These are phyloP conservation scores for Lizonia empirigonia DNA, from an alignment of 2,329 filamentous ascomycete genomes.

Conservation along the genomic window DNA sequence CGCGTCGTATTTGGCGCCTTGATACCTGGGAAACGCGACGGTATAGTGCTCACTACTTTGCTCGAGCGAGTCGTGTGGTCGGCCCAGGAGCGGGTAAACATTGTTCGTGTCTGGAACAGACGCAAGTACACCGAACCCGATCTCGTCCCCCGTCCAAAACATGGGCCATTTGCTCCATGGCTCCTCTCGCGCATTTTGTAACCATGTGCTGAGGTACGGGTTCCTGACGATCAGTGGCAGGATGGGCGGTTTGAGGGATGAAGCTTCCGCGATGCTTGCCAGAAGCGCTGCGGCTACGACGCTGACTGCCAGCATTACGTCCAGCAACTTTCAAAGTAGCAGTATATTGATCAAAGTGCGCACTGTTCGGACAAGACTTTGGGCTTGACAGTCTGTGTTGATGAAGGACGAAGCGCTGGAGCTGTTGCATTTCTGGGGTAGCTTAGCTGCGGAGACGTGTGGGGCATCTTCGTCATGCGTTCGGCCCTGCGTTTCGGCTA, in stretches of 20 bases:
- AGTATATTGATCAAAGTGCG: background rate
- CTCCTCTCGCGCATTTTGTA: slow-evolving; percentile 69
- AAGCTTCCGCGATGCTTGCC: slow-evolving; percentile 54
- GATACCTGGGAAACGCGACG: slow-evolving; percentile 63
- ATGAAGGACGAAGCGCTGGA: background rate
- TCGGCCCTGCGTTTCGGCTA: slow-evolving; percentile 8
- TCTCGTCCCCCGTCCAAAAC: slow-evolving; percentile 75
- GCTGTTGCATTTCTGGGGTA: slow-evolving; percentile 12
- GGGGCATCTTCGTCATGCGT: slow-evolving; percentile 13
- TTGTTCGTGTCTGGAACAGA: slow-evolving; percentile 63
- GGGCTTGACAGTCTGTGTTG: background rate
- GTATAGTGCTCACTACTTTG: slow-evolving; percentile 56
- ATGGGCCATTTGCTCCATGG: slow-evolving; percentile 89
- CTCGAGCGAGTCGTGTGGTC: slow-evolving; percentile 67
- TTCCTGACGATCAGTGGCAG: slow-evolving; percentile 58
- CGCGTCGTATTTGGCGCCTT: slow-evolving; percentile 69
- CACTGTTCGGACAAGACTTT: background rate
- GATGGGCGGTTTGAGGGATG: slow-evolving; percentile 60
- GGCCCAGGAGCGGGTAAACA: slow-evolving; percentile 68
- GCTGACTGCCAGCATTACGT: slow-evolving; percentile 37
- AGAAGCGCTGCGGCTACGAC: slow-evolving; percentile 45
- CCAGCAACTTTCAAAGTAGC: background rate
- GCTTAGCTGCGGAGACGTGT: slow-evolving; percentile 11
- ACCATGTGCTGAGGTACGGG: slow-evolving; percentile 59
- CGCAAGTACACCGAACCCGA: slow-evolving; percentile 68